phyloP scores from a whole-genome alignment of 371 early-diverging fungal species.

The Massospora cicadina region DNA sequence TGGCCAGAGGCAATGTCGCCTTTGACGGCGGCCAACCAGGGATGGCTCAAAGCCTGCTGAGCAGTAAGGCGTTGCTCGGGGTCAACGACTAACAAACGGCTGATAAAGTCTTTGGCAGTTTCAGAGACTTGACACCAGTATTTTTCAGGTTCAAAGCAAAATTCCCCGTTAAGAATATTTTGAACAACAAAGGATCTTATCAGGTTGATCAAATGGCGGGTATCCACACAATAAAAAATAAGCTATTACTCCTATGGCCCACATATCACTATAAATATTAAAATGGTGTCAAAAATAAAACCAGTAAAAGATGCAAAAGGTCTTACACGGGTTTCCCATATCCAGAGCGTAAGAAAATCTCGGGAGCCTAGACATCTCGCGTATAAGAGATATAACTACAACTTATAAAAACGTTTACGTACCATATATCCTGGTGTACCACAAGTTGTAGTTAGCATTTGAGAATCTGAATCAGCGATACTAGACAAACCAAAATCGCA shows the following conservation, averaged over 20 bases:
- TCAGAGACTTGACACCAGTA: slow-evolving; percentile 45
- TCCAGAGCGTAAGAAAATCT: slow-evolving; percentile 51
- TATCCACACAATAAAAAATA: slow-evolving; percentile 76
- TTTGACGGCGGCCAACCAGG: slow-evolving; percentile 23
- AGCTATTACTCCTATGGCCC: slow-evolving; percentile 85
- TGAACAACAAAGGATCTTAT: slow-evolving; percentile 37
- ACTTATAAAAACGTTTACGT: slow-evolving; percentile 14
- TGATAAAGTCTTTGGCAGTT: slow-evolving; percentile 68
- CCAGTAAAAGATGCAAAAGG: neutral
- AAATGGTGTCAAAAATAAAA: too few relatives aligned
- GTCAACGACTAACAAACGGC: slow-evolving; percentile 48
- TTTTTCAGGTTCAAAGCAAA: slow-evolving; percentile 47
- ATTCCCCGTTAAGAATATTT: slow-evolving; percentile 53
- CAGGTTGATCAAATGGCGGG: slow-evolving; percentile 72
- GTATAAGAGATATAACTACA: neutral
- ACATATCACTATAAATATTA: slow-evolving; percentile 62
- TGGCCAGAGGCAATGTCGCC: neutral
- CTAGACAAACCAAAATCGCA: slow-evolving; percentile 79
- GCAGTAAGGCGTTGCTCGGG: slow-evolving; percentile 60
- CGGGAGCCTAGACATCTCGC: slow-evolving; percentile 37
- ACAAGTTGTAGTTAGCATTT: slow-evolving; percentile 57
- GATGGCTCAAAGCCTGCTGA: slow-evolving; percentile 45
- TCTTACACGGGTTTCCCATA: slow-evolving; percentile 40
- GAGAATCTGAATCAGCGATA: slow-evolving; percentile 56
- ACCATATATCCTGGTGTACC: slow-evolving; percentile 78